phyloP scores from a whole-genome alignment of 2,329 filamentous ascomycete species.

The Bipolaris cookei region DNA sequence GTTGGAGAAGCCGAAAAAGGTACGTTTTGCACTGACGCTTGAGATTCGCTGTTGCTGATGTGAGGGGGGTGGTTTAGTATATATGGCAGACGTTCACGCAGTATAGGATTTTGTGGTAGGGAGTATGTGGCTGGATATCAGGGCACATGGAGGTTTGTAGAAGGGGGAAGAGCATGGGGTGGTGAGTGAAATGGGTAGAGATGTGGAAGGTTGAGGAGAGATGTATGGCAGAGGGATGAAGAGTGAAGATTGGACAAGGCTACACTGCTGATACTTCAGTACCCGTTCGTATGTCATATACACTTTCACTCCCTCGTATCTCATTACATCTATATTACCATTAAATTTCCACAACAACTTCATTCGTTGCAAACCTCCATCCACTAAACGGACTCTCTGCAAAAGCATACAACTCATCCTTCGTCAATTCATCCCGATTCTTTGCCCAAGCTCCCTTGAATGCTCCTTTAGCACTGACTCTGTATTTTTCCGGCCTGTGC shows the following conservation, averaged over 20 bases:
- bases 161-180: background rate
- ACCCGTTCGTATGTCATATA: too few species aligned
- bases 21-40: background rate
- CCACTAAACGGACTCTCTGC: conserved; percentile 34
- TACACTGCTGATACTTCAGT: too few species aligned
- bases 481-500: conserved; percentile 45
- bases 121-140: too few species aligned
- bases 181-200: background rate
- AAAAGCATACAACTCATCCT: conserved; percentile 37
- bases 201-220: too few species aligned
- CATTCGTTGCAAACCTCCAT: conserved; percentile 33
- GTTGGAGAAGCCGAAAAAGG: conserved; percentile 4
- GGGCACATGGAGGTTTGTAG: background rate
- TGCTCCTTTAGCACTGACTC: conserved; percentile 42
- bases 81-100: conserved; percentile 6
- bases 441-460: conserved; percentile 49
- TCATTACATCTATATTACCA: background rate
- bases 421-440: conserved; percentile 28
- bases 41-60: background rate
- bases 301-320: too few species aligned
- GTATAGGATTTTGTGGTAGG: conserved; percentile 5
- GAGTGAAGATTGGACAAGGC: too few species aligned
- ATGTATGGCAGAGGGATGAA: too few species aligned
- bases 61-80: background rate
- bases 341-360: conserved; percentile 28